Evolutionary conservation across 78 protist genomes (phyloP), one percentile per base, ranked within the genome.

Genomic region (Polysphondylium violaceum): DNA sequence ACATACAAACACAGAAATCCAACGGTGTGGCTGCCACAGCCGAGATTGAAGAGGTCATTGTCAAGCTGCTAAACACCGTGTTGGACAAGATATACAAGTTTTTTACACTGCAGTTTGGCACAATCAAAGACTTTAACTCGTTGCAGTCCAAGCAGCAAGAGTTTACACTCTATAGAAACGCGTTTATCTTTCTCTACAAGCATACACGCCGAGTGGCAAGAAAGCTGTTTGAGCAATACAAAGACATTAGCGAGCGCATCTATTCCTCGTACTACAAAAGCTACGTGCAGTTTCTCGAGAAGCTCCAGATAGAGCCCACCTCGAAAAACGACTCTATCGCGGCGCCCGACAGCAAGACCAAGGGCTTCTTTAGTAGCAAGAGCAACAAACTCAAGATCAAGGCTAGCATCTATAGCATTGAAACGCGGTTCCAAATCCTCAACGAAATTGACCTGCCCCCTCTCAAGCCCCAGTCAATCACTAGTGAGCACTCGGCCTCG

Each of bases 101-200:
- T 47, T 81, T 81, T 33, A 55, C 25, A 17, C 38, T 47, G 3
- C 89, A 81, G 16, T 81, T 81, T 61, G 40, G 55, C 4, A 31
- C n/a, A 23, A 81, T 81, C 7, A 81, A 68, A 56, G 61, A 68
- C 17, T n/a, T 81, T 1, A 29, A 43, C n/a, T 27, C 59, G 21
- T 25, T 81, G 2, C 89, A 81, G 19, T 14, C 36, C 2, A 81
- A 81, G 41, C 89, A 81, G 56, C 89, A 81, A 55, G 89, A 81
- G 19, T 67, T 81, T 12, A 67, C 89, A n/a, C 40, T 81, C 0
- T 81, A 81, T 58, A 47, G 89, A 55, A 76, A 81, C 25, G 89
- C 89, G 55, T 81, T 81, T 31, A 51, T 81, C n/a, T 81, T 81
- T n/a, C 55, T 81, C 16, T 81, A 67, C 19, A 64, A 68, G 68